Evolutionary conservation across 768 basidiomycete species (phyloP).

Genomic region (Hysterangium stoloniferum): DNA sequence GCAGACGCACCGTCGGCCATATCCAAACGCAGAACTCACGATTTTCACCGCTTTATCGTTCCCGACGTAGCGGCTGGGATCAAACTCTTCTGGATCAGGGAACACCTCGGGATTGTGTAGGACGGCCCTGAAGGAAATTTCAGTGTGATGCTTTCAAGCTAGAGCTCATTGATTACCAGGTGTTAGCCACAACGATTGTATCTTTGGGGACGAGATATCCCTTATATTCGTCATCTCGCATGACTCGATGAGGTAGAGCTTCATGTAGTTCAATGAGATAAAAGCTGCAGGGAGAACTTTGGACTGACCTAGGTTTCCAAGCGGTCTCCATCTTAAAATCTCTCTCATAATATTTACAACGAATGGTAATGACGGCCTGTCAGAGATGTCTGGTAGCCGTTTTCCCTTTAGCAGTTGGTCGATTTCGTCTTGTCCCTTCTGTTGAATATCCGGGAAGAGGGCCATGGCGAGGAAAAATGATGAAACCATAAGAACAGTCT

Average conservation of each 20-base stretch:
- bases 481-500: slow-evolving; percentile 5
- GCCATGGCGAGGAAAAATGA: slow-evolving; percentile 13
- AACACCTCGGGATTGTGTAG: slow-evolving; percentile 15
- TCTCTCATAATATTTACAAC: slow-evolving; percentile 45
- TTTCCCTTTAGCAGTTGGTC: slow-evolving; percentile 22
- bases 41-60: background rate
- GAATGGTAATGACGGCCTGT: slow-evolving; percentile 38
- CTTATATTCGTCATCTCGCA: slow-evolving; percentile 18
- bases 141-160: background rate
- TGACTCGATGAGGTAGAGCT: slow-evolving; percentile 14
- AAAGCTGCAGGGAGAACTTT: background rate
- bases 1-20: background rate
- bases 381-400: slow-evolving; percentile 28
- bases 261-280: slow-evolving; percentile 3
- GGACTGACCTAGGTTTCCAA: background rate
- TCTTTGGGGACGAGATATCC: slow-evolving; percentile 18
- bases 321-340: slow-evolving; percentile 25
- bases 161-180: slow-evolving; percentile 8
- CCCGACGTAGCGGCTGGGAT: slow-evolving; percentile 15
- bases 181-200: slow-evolving; percentile 14
- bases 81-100: slow-evolving; percentile 17
- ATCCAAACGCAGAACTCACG: background rate
- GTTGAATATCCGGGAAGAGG: slow-evolving; percentile 10
- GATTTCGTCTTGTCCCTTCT: slow-evolving; percentile 7
- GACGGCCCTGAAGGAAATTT: slow-evolving; percentile 13